phyloP scores from a whole-genome alignment of 495 filamentous ascomycete genomes.

The Staphylotrichum longicolle region DNA sequence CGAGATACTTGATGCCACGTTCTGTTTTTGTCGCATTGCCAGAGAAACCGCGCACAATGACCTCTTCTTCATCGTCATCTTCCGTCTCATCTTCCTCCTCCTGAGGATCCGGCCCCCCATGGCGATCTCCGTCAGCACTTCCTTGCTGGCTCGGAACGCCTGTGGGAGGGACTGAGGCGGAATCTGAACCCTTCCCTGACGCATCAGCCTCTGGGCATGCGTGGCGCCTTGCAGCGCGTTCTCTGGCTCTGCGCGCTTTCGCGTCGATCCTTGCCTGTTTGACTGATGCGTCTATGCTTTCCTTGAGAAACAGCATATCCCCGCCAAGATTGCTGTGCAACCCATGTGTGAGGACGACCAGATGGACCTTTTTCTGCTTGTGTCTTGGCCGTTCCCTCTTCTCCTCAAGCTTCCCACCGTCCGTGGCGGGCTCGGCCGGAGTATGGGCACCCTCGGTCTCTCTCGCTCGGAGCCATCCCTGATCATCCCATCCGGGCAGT shows the following conservation, averaged over 20 bases:
- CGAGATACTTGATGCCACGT: conserved; percentile 92
- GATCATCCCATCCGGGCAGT: conserved; percentile 64
- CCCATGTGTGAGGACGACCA: conserved; percentile 92
- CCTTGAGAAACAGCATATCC: conserved; percentile 96
- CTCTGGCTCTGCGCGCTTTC: conserved; percentile 53
- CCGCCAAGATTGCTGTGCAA: conserved; percentile 95
- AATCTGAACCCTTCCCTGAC: conserved; percentile 1
- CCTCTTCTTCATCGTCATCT: conserved; percentile 65
- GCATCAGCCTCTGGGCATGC: conserved; percentile 55
- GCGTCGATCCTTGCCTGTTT: conserved; percentile 63
- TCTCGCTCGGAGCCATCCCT: conserved; percentile 31
- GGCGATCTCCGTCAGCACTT: too few species aligned
- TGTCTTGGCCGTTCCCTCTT: conserved; percentile 19
- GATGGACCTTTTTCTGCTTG: conserved; percentile 72
- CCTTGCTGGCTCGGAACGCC: not conserved
- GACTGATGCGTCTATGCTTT: conserved; percentile 85
- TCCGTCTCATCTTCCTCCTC: conserved; percentile 34
- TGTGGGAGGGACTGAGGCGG: not conserved
- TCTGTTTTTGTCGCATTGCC: conserved; percentile 90
- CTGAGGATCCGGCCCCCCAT: not conserved
- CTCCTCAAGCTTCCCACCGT: conserved; percentile 14
- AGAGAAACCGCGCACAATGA: conserved; percentile 89
- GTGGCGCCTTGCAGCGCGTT: conserved; percentile 33
- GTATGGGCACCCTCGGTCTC: conserved; percentile 29
- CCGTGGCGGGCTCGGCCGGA: conserved; percentile 20